phyloP scores from a whole-genome alignment of 2,329 filamentous ascomycete genomes.

The Pseudophaeomoniella oleicola region DNA sequence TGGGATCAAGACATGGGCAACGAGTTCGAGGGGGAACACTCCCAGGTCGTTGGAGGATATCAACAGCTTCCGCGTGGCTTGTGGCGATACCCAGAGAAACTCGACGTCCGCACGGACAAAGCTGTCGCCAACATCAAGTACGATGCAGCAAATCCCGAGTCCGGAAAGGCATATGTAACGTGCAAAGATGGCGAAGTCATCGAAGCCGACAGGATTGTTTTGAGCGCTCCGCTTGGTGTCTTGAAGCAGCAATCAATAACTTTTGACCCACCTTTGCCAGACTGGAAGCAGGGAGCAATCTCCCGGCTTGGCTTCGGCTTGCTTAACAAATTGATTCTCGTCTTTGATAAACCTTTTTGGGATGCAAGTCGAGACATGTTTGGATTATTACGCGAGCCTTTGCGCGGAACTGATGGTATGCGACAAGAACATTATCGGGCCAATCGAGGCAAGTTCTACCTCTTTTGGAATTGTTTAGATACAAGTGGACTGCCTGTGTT shows the following conservation, averaged over 20 bases:
- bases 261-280: slow-evolving; percentile 84
- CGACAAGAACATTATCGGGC: slow-evolving; percentile 65
- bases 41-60: slow-evolving; percentile 86
- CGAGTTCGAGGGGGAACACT: slow-evolving; percentile 90
- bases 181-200: slow-evolving; percentile 65
- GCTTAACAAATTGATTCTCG: slow-evolving; percentile 86
- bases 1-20: slow-evolving; percentile 98
- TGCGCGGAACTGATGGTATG: slow-evolving; percentile 46
- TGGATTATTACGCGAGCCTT: slow-evolving; percentile 66
- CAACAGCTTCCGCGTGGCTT: slow-evolving; percentile 84
- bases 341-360: slow-evolving; percentile 87
- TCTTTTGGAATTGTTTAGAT: slow-evolving; percentile 93
- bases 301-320: slow-evolving; percentile 79
- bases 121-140: slow-evolving; percentile 63
- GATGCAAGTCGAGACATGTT: slow-evolving; percentile 83
- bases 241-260: slow-evolving; percentile 66
- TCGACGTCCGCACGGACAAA: slow-evolving; percentile 63
- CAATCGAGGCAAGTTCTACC: slow-evolving; percentile 80
- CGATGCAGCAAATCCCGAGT: slow-evolving; percentile 22
- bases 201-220: slow-evolving; percentile 79
- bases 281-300: slow-evolving; percentile 72
- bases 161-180: slow-evolving; percentile 45
- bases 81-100: slow-evolving; percentile 57
- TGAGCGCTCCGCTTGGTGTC: slow-evolving; percentile 80
- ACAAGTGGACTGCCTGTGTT: slow-evolving; percentile 79